phyloP scores from a whole-genome alignment of 2,329 filamentous ascomycete genomes.

The Fusarium aywerte region DNA sequence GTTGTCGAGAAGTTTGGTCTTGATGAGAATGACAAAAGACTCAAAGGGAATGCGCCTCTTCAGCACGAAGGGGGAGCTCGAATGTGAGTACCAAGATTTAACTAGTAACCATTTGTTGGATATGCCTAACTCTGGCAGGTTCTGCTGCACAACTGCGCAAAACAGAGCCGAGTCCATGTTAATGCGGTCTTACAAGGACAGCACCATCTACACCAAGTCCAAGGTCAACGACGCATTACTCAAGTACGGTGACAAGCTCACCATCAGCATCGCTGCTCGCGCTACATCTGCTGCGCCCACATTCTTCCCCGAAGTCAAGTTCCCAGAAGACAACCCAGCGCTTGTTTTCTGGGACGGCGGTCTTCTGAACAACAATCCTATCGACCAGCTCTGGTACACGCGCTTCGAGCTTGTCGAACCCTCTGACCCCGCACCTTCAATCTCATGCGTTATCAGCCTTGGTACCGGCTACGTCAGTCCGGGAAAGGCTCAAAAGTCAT shows the following conservation, averaged over 20 bases:
- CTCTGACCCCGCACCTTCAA: not conserved
- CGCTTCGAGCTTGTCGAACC: constrained; percentile 32
- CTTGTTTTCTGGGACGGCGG: constrained; percentile 35
- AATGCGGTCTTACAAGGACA: constrained; percentile 26
- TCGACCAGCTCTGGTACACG: constrained; percentile 37
- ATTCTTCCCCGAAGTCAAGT: constrained; percentile 31
- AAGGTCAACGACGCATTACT: constrained; percentile 24
- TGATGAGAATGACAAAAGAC: constrained; percentile 26
- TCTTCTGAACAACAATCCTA: constrained; percentile 37
- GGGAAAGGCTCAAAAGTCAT: not conserved
- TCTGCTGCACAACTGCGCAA: constrained; percentile 25
- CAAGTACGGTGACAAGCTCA: constrained; percentile 18
- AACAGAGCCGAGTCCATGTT: constrained; percentile 34
- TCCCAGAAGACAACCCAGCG: constrained; percentile 10
- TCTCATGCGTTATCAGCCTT: constrained; percentile 30
- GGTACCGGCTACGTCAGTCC: constrained; percentile 29
- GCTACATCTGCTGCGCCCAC: constrained; percentile 36
- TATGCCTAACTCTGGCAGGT: not conserved
- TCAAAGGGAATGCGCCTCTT: constrained; percentile 30
- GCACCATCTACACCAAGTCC: constrained; percentile 17
- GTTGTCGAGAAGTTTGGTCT: constrained; percentile 29
- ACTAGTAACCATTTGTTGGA: rapidly evolving
- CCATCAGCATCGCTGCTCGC: constrained; percentile 34
- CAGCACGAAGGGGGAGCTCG: constrained; percentile 13
- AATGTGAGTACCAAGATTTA: not conserved